Evolutionary conservation across 2,329 filamentous ascomycete species (phyloP).

Genomic region (Paraconiothyrium sp.): DNA sequence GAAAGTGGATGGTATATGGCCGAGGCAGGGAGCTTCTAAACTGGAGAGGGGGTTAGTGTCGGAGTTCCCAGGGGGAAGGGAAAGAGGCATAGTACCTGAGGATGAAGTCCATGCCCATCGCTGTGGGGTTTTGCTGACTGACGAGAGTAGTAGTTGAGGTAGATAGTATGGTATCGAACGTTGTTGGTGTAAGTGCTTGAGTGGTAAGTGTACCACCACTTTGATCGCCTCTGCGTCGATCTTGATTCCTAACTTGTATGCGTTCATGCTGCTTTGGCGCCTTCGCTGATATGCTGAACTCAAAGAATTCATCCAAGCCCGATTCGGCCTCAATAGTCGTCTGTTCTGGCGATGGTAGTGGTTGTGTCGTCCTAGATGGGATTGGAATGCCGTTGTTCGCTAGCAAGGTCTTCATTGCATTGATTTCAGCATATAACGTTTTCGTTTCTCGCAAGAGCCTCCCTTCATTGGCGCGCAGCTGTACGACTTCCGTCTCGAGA

Average conservation of each 20-base stretch:
- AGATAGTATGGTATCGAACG: conserved; percentile 6
- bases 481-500: conserved; percentile 39
- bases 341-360: background rate
- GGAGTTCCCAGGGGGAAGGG: background rate
- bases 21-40: conserved; percentile 48
- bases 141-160: conserved; percentile 15
- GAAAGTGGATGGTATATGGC: conserved; percentile 30
- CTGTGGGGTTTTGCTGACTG: conserved; percentile 28
- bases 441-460: conserved; percentile 37
- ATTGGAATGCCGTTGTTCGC: conserved; percentile 28
- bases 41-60: conserved; percentile 21
- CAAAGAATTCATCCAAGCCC: conserved; percentile 22
- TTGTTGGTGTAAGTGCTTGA: conserved; percentile 1
- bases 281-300: conserved; percentile 7
- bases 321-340: conserved; percentile 3
- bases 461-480: conserved; percentile 43
- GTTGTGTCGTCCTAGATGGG: background rate
- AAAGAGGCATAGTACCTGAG: conserved; percentile 36
- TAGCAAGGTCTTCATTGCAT: conserved; percentile 30
- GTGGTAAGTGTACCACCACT: background rate
- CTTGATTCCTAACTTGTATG: conserved; percentile 2
- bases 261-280: conserved; percentile 8
- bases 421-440: conserved; percentile 35
- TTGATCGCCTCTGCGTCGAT: background rate
- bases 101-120: conserved; percentile 45